Conservation (phyloP, 139 green algal genomes). For the Picochlorum sp. region DNA sequence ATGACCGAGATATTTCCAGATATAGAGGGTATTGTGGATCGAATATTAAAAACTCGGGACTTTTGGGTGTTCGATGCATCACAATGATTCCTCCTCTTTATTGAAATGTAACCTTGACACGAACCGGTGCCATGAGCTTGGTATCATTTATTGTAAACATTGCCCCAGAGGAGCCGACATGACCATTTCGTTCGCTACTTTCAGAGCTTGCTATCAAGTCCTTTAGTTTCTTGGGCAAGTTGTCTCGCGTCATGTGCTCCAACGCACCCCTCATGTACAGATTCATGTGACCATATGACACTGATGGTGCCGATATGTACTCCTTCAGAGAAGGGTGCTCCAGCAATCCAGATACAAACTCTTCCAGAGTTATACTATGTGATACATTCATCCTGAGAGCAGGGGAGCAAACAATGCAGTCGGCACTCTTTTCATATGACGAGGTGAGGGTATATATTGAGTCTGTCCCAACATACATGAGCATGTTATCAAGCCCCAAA, state of each 20-base stretch:
- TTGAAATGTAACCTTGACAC: slow-evolving; percentile 33
- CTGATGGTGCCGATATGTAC: slow-evolving; percentile 59
- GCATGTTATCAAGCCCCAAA: slow-evolving; percentile 89
- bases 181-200: background rate
- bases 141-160: slow-evolving; percentile 91
- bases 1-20: slow-evolving; percentile 11
- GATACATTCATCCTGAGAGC: slow-evolving; percentile 65
- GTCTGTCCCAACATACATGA: slow-evolving; percentile 94
- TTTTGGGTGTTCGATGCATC: background rate
- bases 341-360: slow-evolving; percentile 74
- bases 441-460: slow-evolving; percentile 93
- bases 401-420: slow-evolving; percentile 82
- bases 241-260: slow-evolving; percentile 75
- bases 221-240: slow-evolving; percentile 52
- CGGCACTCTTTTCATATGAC: slow-evolving; percentile 76
- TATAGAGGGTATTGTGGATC: background rate
- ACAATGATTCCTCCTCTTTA: too few species aligned
- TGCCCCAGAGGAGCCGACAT: background rate
- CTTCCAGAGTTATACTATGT: slow-evolving; percentile 44
- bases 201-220: slow-evolving; percentile 23
- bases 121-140: slow-evolving; percentile 60
- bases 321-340: slow-evolving; percentile 43
- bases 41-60: background rate
- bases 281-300: slow-evolving; percentile 64
- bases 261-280: slow-evolving; percentile 86